Base-by-base conservation (phyloP, 345 rosid species). In the Erysimum cheiranthoides region DNA sequence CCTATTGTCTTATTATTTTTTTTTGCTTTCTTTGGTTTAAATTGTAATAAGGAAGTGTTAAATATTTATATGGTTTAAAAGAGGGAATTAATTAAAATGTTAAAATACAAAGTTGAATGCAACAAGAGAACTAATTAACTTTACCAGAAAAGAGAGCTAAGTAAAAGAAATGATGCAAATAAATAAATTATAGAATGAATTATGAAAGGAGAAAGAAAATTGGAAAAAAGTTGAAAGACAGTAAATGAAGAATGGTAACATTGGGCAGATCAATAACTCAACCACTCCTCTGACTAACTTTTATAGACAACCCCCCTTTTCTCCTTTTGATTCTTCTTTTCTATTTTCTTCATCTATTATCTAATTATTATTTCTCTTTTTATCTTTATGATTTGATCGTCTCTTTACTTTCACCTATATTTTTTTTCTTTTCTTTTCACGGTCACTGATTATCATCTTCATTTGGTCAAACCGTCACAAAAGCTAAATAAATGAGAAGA, bases 281-380 rank as follows among this genome's bases (percentile, higher is more conserved):
- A 89, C 92, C 32, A 89, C 92, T 89, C 89, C 79, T 76, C 94
- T 86, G 94, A 87, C 94, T 87, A 87, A 81, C 84, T 83, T 86
- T 80, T 80, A 47, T 65, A 64, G 53, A 65, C 61, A 64, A 40
- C 46, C 46, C 66, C 43, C 63, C 52, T 57, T 68, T 73, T 80
- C 80, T 80, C 81, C 59, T 86, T 78, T 84, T 86, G 86, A 85
- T 88, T 88, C 89, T 80, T 80, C 65, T 70, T 90, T 85, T 74
- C 47, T 52, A 71, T 82, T 81, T 45, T 2, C 39, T 35, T 36
- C 62, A 68, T 68, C 50, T 25, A 16, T 46, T 38, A 45, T 54
- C 35, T 76, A 76, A 40, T 27, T 40, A 25, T 4, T 61, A 40
- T 8, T 49, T 11, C 53, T 17, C 12, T 40, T 39, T 21, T 21